Conservation (phyloP, 176 grass and related monocot genomes). For the Saccharum spontaneum region DNA sequence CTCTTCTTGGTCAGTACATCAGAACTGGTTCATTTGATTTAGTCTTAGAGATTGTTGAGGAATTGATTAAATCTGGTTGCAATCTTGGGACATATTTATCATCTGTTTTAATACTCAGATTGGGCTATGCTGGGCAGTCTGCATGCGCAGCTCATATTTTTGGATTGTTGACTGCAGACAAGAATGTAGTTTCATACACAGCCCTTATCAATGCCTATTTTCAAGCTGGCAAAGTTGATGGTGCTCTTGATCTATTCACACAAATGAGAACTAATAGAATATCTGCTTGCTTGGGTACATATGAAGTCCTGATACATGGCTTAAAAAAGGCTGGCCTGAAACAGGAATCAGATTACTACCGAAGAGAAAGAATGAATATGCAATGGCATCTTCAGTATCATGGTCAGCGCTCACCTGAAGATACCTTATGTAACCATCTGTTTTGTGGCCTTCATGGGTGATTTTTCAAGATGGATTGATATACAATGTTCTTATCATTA, state of each 20-base stretch:
- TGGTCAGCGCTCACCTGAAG: slow-evolving; percentile 39
- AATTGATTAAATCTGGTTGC: slow-evolving; percentile 53
- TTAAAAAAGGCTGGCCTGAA: slow-evolving; percentile 55
- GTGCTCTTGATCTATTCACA: slow-evolving; percentile 42
- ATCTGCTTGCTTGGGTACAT: slow-evolving; percentile 52
- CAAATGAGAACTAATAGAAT: slow-evolving; percentile 54
- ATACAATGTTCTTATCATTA: slow-evolving; percentile 2
- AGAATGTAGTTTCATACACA: slow-evolving; percentile 64
- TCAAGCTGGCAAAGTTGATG: slow-evolving; percentile 56
- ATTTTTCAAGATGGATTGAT: slow-evolving; percentile 24
- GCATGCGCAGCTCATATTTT: slow-evolving; percentile 52
- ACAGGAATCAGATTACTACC: slow-evolving; percentile 51
- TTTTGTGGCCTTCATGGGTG: slow-evolving; percentile 48
- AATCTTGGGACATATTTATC: slow-evolving; percentile 66
- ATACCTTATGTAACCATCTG: slow-evolving; percentile 65
- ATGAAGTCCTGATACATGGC: slow-evolving; percentile 62
- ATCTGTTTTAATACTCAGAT: slow-evolving; percentile 58
- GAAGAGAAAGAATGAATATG: slow-evolving; percentile 66
- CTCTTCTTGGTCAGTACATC: slow-evolving; percentile 66
- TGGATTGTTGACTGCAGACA: slow-evolving; percentile 47
- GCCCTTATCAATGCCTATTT: slow-evolving; percentile 68
- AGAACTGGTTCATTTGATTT: slow-evolving; percentile 48
- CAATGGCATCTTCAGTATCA: slow-evolving; percentile 43
- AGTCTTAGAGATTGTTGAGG: slow-evolving; percentile 51
- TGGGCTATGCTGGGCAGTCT: slow-evolving; percentile 55